phyloP scores from a whole-genome alignment of 179 eudicot species.

The Spinacia oleracea region DNA sequence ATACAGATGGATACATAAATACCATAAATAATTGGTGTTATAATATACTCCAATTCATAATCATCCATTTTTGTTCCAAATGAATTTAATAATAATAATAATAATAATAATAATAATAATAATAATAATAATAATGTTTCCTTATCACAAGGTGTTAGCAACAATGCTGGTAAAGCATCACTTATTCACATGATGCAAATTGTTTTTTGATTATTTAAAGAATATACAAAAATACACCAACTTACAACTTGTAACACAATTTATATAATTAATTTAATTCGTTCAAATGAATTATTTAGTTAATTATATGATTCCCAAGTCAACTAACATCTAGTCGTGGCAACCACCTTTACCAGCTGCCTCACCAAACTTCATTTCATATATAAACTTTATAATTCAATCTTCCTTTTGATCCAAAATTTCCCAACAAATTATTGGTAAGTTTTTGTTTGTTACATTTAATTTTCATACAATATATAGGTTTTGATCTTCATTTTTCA shows the following conservation, averaged over 20 bases:
- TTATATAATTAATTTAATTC: neutral
- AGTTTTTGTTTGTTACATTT: conserved; percentile 14
- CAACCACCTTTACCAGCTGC: conserved; percentile 40
- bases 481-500: neutral
- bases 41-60: conserved; percentile 3
- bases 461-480: neutral
- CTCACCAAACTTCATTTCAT: conserved; percentile 31
- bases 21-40: neutral
- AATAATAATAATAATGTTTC: neutral
- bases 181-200: conserved; percentile 16
- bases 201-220: neutral
- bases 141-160: conserved; percentile 19
- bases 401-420: conserved; percentile 21
- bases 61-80: neutral
- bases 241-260: neutral
- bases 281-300: neutral
- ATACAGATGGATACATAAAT: conserved; percentile 5
- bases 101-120: neutral
- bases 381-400: conserved; percentile 26
- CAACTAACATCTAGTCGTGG: conserved; percentile 50
- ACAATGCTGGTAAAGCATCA: conserved; percentile 26
- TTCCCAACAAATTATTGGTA: neutral
- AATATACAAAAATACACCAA: neutral
- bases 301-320: conserved; percentile 19
- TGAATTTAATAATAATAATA: neutral